Evolutionary conservation across 2,329 filamentous ascomycete species (phyloP), one percentile per base, ranked within the genome.

Genomic region (Diaporthe helianthi): DNA sequence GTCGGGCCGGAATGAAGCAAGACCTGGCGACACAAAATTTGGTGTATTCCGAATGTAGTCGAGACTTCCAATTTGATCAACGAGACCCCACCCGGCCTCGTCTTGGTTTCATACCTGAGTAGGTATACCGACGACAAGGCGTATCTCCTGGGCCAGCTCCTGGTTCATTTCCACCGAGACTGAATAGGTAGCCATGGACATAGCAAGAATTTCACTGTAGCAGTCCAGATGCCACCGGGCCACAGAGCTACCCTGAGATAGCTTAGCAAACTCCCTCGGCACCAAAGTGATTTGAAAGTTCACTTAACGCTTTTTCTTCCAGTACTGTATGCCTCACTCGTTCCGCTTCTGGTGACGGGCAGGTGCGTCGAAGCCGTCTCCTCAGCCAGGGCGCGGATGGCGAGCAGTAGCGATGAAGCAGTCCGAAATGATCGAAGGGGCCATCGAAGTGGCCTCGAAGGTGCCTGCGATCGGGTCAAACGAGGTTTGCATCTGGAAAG

Each of bases 21-120:
- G 85, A 75, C 83, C 86, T 10, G 87, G 87, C 60, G 86, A 87
- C 71, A 92, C 89, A 24, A 90, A 85, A 78, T 95, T 93, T 81
- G 92, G 92, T 15, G 91, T 95, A 36, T 95, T 95, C 80, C 87
- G 92, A 75, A 95, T 95, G 92, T 95, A 87, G 73, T 26, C 55
- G 24, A 22, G 49, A 19, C 47, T 33, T 29, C 1, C 2, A 19
- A 47, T 13, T 31, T 8, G 3, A 29, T 24, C 2, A 47, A 33
- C 19, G 26, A 31, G 10, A 47, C 12, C 24, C 3, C 17, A n/a
- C n/a, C n/a, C n/a, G n/a, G n/a, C n/a, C n/a, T n/a, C n/a, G 10
- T 46, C 24, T 47, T 24, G 12, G 4, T 24, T 9, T 13, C 15
- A 17, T 33, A 1, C 22, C n/a, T n/a, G n/a, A n/a, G n/a, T n/a